phyloP scores from a whole-genome alignment of 441 rosid genomes.

The Pelargonium australe region DNA sequence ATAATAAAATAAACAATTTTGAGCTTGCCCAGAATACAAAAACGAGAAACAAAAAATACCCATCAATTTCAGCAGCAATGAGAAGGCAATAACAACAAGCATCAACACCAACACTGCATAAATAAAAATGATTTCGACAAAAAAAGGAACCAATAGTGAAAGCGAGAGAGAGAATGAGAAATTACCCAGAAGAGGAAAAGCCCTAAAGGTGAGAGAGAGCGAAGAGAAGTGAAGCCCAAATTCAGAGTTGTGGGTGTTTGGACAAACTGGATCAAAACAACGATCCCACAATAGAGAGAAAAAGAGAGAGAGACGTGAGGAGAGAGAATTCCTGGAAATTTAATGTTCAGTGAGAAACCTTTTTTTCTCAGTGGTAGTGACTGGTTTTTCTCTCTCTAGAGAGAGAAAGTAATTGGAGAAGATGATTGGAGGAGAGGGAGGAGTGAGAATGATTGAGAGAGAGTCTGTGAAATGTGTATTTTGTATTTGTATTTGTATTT shows the following conservation, averaged over 20 bases:
- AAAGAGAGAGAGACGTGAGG: constrained; percentile 9
- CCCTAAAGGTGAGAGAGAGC: neutral
- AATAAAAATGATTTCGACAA: neutral
- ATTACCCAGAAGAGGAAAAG: constrained; percentile 8
- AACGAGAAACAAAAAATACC: neutral
- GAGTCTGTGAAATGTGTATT: too few relatives aligned
- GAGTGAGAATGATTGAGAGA: neutral
- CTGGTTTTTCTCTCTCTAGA: neutral
- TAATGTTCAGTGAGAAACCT: constrained; percentile 4
- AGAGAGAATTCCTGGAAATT: constrained; percentile 4
- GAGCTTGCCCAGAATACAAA: neutral
- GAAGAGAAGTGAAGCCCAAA: neutral
- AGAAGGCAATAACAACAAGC: neutral
- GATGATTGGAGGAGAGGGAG: constrained; percentile 7
- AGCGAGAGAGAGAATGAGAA: constrained; percentile 1
- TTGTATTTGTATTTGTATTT: too few relatives aligned
- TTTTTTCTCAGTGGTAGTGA: neutral
- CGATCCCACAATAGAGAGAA: too few relatives aligned
- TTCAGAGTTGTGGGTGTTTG: constrained; percentile 1
- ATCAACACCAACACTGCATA: constrained; percentile 4
- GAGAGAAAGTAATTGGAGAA: constrained; percentile 2
- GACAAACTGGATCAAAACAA: neutral
- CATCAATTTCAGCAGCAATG: neutral
- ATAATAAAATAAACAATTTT: neutral
- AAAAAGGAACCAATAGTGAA: neutral